Evolutionary conservation across 2,329 filamentous ascomycete species (phyloP).

Genomic region (Cladosporium sp.): DNA sequence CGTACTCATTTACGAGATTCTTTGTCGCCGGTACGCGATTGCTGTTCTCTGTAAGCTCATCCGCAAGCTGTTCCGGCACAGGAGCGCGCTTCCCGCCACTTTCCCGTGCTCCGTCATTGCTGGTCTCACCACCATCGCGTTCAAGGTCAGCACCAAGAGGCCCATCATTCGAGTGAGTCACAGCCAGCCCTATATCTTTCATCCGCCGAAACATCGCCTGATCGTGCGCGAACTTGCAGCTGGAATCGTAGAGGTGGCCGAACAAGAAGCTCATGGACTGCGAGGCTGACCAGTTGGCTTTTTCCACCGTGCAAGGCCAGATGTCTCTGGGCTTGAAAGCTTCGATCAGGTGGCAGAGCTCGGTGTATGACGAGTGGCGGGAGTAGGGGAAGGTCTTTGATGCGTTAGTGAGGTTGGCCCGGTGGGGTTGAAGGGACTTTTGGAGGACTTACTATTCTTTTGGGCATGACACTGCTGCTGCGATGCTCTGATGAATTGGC

Average conservation of each 20-base stretch:
- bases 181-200: not conserved
- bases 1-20: too few relatives aligned
- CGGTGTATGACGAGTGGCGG: conserved; percentile 79
- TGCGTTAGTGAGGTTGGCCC: conserved; percentile 5
- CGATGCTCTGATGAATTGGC: not conserved
- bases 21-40: too few relatives aligned
- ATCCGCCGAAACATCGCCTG: conserved; percentile 46
- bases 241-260: conserved; percentile 59
- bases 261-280: conserved; percentile 68
- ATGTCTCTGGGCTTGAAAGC: conserved; percentile 71
- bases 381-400: conserved; percentile 71
- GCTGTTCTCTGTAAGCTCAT: too few relatives aligned
- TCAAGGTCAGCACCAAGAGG: not conserved
- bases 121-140: not conserved
- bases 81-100: too few relatives aligned
- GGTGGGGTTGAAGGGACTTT: not conserved
- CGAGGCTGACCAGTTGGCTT: conserved; percentile 57
- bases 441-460: conserved; percentile 24
- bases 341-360: conserved; percentile 67
- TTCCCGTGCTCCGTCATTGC: too few relatives aligned
- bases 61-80: too few relatives aligned
- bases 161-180: not conserved
- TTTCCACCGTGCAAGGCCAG: conserved; percentile 71
- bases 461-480: conserved; percentile 19
- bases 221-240: conserved; percentile 62